Evolutionary conservation across 441 rosid genomes (phyloP).

Genomic region (Metrosideros polymorpha): DNA sequence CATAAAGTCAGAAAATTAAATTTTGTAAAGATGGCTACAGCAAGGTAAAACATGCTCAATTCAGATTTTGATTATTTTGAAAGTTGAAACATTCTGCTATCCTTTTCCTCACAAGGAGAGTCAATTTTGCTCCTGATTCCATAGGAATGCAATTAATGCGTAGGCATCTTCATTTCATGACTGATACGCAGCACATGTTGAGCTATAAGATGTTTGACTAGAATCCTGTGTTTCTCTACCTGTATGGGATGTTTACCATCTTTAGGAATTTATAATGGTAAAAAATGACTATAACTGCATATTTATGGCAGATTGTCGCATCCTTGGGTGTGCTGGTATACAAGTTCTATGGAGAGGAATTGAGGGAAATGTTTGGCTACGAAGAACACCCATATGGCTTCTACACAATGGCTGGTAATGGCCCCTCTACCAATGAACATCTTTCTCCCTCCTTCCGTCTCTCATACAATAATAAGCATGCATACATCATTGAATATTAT

Average conservation of each 20-base stretch:
- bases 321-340: slow-evolving; percentile 88
- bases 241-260: not conserved
- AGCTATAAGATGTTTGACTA: not conserved
- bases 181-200: not conserved
- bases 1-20: not conserved
- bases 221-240: not conserved
- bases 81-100: not conserved
- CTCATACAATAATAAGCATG: not conserved
- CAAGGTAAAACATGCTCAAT: not conserved
- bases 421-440: not conserved
- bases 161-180: not conserved
- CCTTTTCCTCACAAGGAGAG: not conserved
- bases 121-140: not conserved
- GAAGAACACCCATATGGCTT: slow-evolving; percentile 99
- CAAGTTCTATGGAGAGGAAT: slow-evolving; percentile 93
- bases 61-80: not conserved
- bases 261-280: not conserved
- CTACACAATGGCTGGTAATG: slow-evolving; percentile 87
- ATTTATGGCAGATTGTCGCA: slow-evolving; percentile 74
- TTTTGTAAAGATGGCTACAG: not conserved
- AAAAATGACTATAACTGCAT: not conserved
- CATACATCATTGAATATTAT: not conserved
- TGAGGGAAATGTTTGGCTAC: slow-evolving; percentile 97
- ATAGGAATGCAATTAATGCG: not conserved
- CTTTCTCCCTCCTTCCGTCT: not conserved